Base-by-base conservation (phyloP, 2,329 filamentous ascomycete species). In the Coniochaeta sp. region DNA sequence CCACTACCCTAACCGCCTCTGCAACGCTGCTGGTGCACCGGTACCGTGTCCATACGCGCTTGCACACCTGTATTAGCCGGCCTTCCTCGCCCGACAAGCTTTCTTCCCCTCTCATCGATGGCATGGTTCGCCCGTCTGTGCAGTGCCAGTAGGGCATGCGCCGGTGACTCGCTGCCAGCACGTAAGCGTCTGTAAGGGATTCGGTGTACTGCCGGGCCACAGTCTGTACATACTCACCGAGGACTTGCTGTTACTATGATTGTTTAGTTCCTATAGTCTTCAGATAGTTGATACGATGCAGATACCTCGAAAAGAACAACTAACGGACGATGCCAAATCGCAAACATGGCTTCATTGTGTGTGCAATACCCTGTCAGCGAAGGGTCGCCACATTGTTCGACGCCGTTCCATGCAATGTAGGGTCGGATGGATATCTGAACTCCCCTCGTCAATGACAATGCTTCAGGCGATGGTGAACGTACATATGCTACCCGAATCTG, bases 41-140 rank as follows among this genome's bases (percentile, higher is more conserved):
- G 60, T 89, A 89, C 30, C 78, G 78, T 22, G 85, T 72, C 56
- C 81, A 74, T 38, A 89, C 83, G 56, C 75, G 86, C 50, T 67
- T 71, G 57, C 75, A 76, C 8, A 85, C 83, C 56, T 79, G 71
- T 52, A 85, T 71, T 52, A 88, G 72, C 56, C 75, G 70, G 53
- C 89, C 68, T 67, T 89, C 83, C 42, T n/a, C n/a, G n/a, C n/a
- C n/a, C n/a, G n/a, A n/a, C n/a, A n/a, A n/a, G n/a, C n/a, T n/a
- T n/a, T n/a, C n/a, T n/a, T n/a, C n/a, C n/a, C n/a, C n/a, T n/a
- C n/a, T n/a, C n/a, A 38, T 22, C 16, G 16, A 22, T 10, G 33
- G 33, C 16, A 38, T 14, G 16, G 7, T 38, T 10, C 22, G 33
- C 16, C 33, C 33, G 14, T 38, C 33, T 2, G 33, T 18, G 16